Base-by-base conservation (phyloP, 148 eudicot species). In the Rhododendron vialii region DNA sequence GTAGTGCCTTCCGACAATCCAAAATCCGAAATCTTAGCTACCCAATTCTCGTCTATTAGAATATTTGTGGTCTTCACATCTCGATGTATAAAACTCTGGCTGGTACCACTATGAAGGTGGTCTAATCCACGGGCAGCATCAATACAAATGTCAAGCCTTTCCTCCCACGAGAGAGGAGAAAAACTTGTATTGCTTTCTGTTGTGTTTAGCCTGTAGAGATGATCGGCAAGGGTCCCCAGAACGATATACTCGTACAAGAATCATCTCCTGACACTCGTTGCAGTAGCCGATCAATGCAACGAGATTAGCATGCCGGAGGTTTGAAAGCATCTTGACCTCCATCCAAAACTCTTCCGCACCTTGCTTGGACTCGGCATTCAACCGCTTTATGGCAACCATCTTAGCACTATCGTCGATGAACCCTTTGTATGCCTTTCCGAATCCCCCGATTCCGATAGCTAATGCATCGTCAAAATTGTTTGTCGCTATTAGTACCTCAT, bases 31-130 rank as follows among this genome's bases (percentile, higher is more conserved):
- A 67, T 67, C 78, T 86, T 89, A 26, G 87, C 89, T 3, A 33
- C 77, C 83, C 86, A 87, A 53, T 87, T 78, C 45, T n/a, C n/a
- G 3, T 78, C 82, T 45, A 78, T 17, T n/a, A 38, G 30, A 78
- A 78, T 78, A 41, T 78, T 78, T 11, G 53, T 38, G 17, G 51
- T 78, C 82, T 43, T 78, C 28, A 78, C 82, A 78, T 78, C 53
- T 45, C 82, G 82, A 28, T 67, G 74, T 28, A 67, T 67, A 4
- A 67, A 67, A 26, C 35, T 67, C 17, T 28, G 35, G 1, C 0
- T 12, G 33, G 74, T 67, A 67, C 74, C 74, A 67, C 35, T 26
- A 11, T 67, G 74, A 67, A 67, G 74, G 74, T 67, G 74, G 74
- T 11, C 1, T 67, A 67, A 67, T 28, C 74, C 74, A 3, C 74